Evolutionary conservation across 2,329 filamentous ascomycete genomes (phyloP), one percentile per base, ranked within the genome.

Genomic region (Paecilomyces sp.): DNA sequence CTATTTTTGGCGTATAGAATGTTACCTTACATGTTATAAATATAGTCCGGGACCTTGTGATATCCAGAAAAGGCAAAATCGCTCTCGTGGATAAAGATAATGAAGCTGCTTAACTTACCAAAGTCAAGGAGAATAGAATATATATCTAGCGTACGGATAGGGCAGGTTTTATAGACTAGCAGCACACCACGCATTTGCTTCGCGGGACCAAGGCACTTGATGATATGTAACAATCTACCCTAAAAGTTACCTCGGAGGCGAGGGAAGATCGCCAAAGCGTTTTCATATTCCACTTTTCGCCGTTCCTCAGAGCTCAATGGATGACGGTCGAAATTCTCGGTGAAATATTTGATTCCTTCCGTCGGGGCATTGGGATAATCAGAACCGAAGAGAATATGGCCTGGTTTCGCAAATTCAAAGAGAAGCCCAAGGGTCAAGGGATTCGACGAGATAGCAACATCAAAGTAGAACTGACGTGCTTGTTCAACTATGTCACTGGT

Each of bases 381-480:
- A 58, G 54, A 60, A 4, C 68, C 66, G 51, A 63, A 69, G 3
- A 70, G 54, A 31, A 71, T 62, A 55, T 70, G 68, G 55, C 63
- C 65, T 53, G 62, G 61, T 31, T 58, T 59, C 34, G 65, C 56
- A 18, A 64, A 36, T 41, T 66, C 65, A 50, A 65, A 57, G 1
- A 58, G 24, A 56, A 63, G 51, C 51, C 63, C 61, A n/a, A 66
- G 53, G 2, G 68, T 62, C 9, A 62, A 60, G 5, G 66, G 62
- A 11, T 60, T 62, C 0, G 59, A 47, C 5, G 59, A 63, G 30
- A 73, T 36, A 1, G 70, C 70, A 8, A 69, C 11, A 57, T 72
- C 71, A 61, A 61, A 72, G 56, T 73, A 59, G 41, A 73, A 72
- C 30, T 63, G 67, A 3, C 64, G 60, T 33, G 50, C 25, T 9